A percentile compares a stretch with the other conserved stretches of the same genome.
Evolutionary conservation across 345 rosid genomes (phyloP).

Genomic region (Sonneratia alba): DNA sequence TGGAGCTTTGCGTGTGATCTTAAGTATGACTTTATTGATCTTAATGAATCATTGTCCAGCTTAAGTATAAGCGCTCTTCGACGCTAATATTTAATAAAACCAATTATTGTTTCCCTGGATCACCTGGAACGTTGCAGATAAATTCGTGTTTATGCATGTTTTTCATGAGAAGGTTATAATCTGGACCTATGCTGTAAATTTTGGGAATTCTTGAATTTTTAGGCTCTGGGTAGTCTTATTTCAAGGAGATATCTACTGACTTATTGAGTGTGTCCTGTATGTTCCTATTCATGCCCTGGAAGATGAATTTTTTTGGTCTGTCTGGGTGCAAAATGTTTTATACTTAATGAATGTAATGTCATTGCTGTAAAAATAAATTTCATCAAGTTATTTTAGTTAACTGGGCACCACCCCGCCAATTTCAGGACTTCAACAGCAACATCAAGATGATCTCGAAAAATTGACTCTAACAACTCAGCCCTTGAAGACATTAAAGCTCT

Average conservation of each 20-base stretch:
- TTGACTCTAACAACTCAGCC: conserved; percentile 64
- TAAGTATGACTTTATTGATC: background rate
- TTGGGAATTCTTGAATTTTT: background rate
- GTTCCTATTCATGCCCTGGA: background rate
- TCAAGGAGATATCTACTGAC: background rate
- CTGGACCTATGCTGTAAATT: background rate
- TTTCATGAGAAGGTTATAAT: background rate
- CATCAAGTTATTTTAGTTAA: background rate
- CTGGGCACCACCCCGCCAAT: background rate
- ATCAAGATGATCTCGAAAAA: conserved; percentile 58
- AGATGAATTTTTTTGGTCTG: background rate
- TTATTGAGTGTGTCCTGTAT: background rate
- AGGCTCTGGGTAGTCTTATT: background rate
- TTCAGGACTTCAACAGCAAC: conserved; percentile 47
- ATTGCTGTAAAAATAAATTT: background rate
- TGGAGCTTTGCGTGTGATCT: background rate
- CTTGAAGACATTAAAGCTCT: conserved; percentile 58
- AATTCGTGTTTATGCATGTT: background rate
- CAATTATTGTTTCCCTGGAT: background rate
- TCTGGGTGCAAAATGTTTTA: background rate
- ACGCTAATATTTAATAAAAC: background rate
- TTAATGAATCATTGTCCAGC: background rate
- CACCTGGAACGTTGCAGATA: background rate
- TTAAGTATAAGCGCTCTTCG: background rate
- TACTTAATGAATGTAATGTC: background rate